Conservation (phyloP, 2,329 filamentous ascomycete genomes). For the Fusarium illudens region DNA sequence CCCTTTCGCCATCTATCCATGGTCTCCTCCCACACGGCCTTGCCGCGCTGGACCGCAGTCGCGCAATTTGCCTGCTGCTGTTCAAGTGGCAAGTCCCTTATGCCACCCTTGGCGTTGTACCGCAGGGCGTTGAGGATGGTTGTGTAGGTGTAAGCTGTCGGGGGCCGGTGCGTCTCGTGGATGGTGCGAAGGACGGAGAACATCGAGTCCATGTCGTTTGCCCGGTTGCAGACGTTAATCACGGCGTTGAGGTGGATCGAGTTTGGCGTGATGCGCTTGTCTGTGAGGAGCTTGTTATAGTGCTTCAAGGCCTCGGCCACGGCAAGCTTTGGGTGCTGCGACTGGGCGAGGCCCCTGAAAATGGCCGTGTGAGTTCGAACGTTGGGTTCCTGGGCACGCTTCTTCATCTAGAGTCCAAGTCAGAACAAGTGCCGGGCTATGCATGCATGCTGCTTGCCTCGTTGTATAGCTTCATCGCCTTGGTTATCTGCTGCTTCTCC, state of each 20-base stretch:
- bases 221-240: constrained; percentile 80
- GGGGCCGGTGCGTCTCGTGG: constrained; percentile 68
- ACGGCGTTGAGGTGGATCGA: constrained; percentile 89
- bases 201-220: constrained; percentile 79
- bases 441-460: constrained; percentile 64
- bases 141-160: constrained; percentile 78
- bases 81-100: constrained; percentile 40
- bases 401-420: constrained; percentile 79
- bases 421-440: background rate
- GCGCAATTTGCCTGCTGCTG: constrained; percentile 48
- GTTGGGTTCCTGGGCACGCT: constrained; percentile 82
- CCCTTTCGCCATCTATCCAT: constrained; percentile 78
- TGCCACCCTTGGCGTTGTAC: constrained; percentile 39
- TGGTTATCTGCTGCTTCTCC: constrained; percentile 64
- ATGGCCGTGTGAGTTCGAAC: constrained; percentile 85
- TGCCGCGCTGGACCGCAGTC: constrained; percentile 69
- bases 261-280: constrained; percentile 72
- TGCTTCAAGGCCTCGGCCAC: constrained; percentile 75
- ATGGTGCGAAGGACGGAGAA: constrained; percentile 80
- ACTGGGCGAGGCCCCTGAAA: constrained; percentile 75
- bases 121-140: constrained; percentile 83
- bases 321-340: constrained; percentile 65
- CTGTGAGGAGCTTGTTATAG: constrained; percentile 77
- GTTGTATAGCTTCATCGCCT: constrained; percentile 85
- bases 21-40: constrained; percentile 83